These are phyloP conservation scores for Fusarium palustre DNA, from an alignment of 2,329 filamentous ascomycete genomes.

Conservation along the genomic window DNA sequence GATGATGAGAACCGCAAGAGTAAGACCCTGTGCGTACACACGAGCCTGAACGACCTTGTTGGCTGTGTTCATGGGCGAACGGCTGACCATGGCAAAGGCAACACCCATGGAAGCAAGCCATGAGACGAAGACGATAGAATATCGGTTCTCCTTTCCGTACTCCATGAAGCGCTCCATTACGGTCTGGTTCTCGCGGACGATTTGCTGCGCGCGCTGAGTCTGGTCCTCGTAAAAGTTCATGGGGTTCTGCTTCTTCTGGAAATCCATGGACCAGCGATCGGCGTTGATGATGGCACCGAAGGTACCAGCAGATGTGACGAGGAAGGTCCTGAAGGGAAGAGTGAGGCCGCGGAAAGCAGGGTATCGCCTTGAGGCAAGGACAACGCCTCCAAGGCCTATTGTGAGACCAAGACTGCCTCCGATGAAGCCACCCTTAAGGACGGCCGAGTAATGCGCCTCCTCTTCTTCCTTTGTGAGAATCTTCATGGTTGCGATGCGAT, in stretches of 20 bases:
- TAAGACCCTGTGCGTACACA: constrained; percentile 92
- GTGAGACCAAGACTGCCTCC: constrained; percentile 78
- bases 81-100: constrained; percentile 79
- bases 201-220: constrained; percentile 66
- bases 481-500: constrained; percentile 76
- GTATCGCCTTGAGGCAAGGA: constrained; percentile 77
- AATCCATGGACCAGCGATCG: constrained; percentile 74
- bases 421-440: constrained; percentile 81
- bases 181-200: constrained; percentile 68
- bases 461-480: constrained; percentile 95
- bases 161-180: constrained; percentile 71
- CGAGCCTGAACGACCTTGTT: constrained; percentile 96
- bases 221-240: constrained; percentile 74
- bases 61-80: constrained; percentile 76
- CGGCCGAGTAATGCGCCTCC: constrained; percentile 81
- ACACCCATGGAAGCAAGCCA: constrained; percentile 86
- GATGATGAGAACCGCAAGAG: constrained; percentile 83
- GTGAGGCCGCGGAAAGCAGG: constrained; percentile 84
- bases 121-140: constrained; percentile 83
- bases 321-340: constrained; percentile 89
- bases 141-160: constrained; percentile 84
- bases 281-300: constrained; percentile 90
- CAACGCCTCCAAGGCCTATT: constrained; percentile 74
- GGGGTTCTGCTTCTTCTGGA: constrained; percentile 77
- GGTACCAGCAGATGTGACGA: constrained; percentile 83